A percentile compares a stretch with the other conserved stretches of the same genome.
These are phyloP conservation scores for Shiraia bambusicola DNA, from an alignment of 2,329 filamentous ascomycete genomes.

Conservation along the genomic window DNA sequence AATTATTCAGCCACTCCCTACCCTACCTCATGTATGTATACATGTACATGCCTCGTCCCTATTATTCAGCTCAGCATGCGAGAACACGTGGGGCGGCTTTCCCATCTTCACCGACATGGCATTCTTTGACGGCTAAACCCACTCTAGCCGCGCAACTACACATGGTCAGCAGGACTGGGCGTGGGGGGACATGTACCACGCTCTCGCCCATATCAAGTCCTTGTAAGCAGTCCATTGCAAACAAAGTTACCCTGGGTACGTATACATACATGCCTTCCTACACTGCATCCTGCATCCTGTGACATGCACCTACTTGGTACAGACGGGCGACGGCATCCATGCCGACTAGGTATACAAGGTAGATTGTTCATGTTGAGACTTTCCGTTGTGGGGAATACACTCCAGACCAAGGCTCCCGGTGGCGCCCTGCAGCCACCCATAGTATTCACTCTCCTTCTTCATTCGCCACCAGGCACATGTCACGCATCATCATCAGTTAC, in stretches of 20 bases:
- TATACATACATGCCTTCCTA: no score
- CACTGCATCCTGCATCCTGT: no score
- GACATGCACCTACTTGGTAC: no score
- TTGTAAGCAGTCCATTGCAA: not conserved
- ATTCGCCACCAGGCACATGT: constrained; percentile 8
- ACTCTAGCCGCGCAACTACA: not conserved
- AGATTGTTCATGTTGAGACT: not conserved
- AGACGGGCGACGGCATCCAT: constrained; percentile 7
- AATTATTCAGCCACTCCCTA: constrained; percentile 1
- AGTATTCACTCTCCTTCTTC: constrained; percentile 1
- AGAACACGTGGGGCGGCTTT: constrained; percentile 17
- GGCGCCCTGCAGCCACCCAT: constrained; percentile 7
- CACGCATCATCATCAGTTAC: constrained; percentile 1
- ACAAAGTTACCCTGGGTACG: no score
- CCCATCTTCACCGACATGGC: constrained; percentile 6
- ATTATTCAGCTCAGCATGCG: constrained; percentile 7
- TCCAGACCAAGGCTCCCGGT: constrained; percentile 5
- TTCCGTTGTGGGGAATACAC: constrained; percentile 6
- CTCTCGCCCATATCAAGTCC: no score
- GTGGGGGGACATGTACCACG: no score
- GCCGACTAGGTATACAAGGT: not conserved
- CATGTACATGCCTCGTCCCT: constrained; percentile 5
- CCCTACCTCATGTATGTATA: not conserved
- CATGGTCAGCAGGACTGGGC: constrained; percentile 2
- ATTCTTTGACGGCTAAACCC: not conserved